Evolutionary conservation across 768 basidiomycete species (phyloP), one percentile per base, ranked within the genome.

Genomic region (Chalciporus sphaerocephalus): DNA sequence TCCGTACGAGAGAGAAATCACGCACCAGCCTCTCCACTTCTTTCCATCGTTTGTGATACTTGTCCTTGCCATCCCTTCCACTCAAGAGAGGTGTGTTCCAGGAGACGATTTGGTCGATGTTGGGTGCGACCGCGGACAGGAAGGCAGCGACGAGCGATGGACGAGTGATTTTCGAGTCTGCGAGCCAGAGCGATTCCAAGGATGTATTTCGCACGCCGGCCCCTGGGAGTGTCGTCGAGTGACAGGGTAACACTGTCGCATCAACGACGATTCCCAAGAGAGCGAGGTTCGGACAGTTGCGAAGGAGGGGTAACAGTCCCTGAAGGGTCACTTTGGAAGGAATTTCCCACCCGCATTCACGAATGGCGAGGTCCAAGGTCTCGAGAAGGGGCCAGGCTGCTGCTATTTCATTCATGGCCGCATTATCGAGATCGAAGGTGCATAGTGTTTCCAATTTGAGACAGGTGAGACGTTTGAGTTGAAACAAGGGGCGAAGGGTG

Each of bases 321-420:
- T 42, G 46, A 13, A 63, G 46, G 0, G 64, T 63, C 33, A 63
- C 60, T 40, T 45, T 58, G 41, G 61, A 53, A 0, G 58, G 52
- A 18, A 65, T 53, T 24, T 65, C 63, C 62, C 62, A 63, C 1
- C 62, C 62, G 2, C 61, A 62, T 36, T 63, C 61, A 1, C 60
- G 60, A 9, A 56, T 49, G 35, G 60, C 57, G 20, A 64, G 43
- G 20, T 66, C 64, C 15, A 64, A 34, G 2, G 50, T 52, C n/a
- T 61, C 59, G 36, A 64, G 57, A 22, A 39, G 52, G 0, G 62
- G 62, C 62, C 62, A 64, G 5, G 62, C 61, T 25, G 16, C 1
- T 5, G 61, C 54, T 8, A 66, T 54, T 47, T 64, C 57, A 17
- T 50, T 43, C 42, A 64, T 47, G 9, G 56, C 53, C 2, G 46